Conservation (phyloP, 805 yeast genomes). For the Hanseniaspora thailandica region DNA sequence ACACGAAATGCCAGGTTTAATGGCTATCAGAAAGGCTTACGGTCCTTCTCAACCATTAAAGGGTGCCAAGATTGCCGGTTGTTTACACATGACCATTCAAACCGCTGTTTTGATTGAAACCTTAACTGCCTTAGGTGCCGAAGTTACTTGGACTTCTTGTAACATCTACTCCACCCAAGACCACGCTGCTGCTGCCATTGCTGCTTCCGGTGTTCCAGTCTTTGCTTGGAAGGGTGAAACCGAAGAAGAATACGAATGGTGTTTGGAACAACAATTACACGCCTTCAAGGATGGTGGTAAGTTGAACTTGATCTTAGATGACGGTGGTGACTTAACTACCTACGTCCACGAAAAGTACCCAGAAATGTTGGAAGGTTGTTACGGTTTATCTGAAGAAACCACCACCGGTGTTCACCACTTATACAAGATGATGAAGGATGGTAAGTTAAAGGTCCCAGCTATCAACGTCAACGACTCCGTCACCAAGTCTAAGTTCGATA, state of each 20-base stretch:
- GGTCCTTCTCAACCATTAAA: conserved; percentile 87
- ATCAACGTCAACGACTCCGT: conserved; percentile 98
- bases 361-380: conserved; percentile 89
- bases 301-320: conserved; percentile 94
- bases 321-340: conserved; percentile 97
- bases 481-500: conserved; percentile 97
- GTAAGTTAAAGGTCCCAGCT: conserved; percentile 91
- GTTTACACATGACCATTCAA: conserved; percentile 98
- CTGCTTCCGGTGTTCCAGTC: conserved; percentile 98
- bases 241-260: conserved; percentile 98
- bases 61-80: conserved; percentile 98
- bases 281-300: conserved; percentile 93
- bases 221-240: conserved; percentile 99
- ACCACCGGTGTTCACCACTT: conserved; percentile 99
- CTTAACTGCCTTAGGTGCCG: conserved; percentile 94
- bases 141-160: conserved; percentile 98
- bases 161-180: conserved; percentile 99
- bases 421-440: conserved; percentile 88
- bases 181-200: conserved; percentile 99
- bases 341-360: conserved; percentile 97
- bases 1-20: conserved; percentile 98
- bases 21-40: conserved; percentile 91
- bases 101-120: conserved; percentile 98
- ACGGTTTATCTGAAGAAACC: conserved; percentile 96
- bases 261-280: conserved; percentile 97